Evolutionary conservation across 805 yeast genomes (phyloP), one percentile per base, ranked within the genome.

Genomic region (Kregervanrija pseudodelftensis): DNA sequence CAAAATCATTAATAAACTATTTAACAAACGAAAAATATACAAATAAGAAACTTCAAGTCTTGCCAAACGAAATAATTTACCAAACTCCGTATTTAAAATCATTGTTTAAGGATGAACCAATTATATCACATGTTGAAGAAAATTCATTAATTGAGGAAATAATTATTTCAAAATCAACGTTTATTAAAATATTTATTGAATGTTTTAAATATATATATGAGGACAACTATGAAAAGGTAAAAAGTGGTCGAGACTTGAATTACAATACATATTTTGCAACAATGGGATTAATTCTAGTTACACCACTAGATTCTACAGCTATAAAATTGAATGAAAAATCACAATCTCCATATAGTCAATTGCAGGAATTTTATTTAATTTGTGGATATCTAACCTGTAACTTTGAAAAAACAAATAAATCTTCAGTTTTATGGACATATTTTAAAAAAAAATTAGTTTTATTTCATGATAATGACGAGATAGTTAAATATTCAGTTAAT

Each of bases 401-500:
- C 8, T 43, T 59, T 8, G 52, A 61, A 7, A 52, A 55, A 39
- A 57, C 65, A 0, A 66, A 66, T 41, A 66, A 66, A 45, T 62
- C 68, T 1, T 56, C 68, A 3, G 54, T 55, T 33, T 39, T 64
- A 17, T 66, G 69, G 69, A 41, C 45, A 5, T 54, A 57, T 15
- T 60, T 56, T 40, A 49, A 49, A 31, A 58, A 52, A 41, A 32
- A 47, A 7, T 10, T 38, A 3, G 34, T 44, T 11, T 38, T 5
- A 31, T 42, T 30, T 11, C 32, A 34, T 12, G 10, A 4, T 44
- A 36, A n/a, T 12, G 11, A 30, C 12, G 11, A 16, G 2, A 36
- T n/a, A 15, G 11, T 36, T 12, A n/a, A 36, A 4, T 5, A 10
- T 28, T 7, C 10, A 16, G 22, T 13, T 17, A 11, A n/a, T 31